A percentile compares a stretch with the other conserved stretches of the same genome.
phyloP scores from a whole-genome alignment of 1,284 basidiomycete genomes.

The Boletus calvinii region DNA sequence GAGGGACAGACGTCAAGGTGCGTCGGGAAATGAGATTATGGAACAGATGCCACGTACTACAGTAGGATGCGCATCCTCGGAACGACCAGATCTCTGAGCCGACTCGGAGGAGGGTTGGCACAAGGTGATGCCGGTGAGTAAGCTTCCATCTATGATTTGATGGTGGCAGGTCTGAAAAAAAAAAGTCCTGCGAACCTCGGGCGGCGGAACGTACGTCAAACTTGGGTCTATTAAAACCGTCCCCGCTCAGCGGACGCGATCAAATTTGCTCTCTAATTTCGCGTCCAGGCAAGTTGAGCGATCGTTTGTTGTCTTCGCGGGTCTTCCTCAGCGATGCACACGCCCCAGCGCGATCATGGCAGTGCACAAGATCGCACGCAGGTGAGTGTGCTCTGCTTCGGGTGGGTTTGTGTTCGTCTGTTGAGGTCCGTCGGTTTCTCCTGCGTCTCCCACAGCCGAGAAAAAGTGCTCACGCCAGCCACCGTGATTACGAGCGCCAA shows the following conservation, averaged over 20 bases:
- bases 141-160: neutral
- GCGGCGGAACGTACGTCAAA: slow-evolving; percentile 5
- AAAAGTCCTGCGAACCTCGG: slow-evolving; percentile 10
- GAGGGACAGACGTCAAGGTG: neutral
- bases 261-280: neutral
- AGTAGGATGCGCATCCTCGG: neutral
- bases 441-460: slow-evolving; percentile 5
- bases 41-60: slow-evolving; percentile 1
- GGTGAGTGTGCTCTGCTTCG: slow-evolving; percentile 13
- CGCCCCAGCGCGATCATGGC: neutral
- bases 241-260: neutral
- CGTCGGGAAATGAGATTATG: neutral
- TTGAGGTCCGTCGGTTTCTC: neutral
- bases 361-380: neutral
- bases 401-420: neutral
- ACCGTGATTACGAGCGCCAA: neutral
- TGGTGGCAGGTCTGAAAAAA: neutral
- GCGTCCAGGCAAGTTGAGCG: neutral
- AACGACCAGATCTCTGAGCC: neutral
- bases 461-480: neutral
- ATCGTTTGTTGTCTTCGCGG: slow-evolving; percentile 3
- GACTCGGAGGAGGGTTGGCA: neutral
- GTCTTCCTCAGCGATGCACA: neutral
- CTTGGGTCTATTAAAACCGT: slow-evolving; percentile 4
- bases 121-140: slow-evolving; percentile 11